Conservation (phyloP, 208 protist species). For the Porcisia deanei region DNA sequence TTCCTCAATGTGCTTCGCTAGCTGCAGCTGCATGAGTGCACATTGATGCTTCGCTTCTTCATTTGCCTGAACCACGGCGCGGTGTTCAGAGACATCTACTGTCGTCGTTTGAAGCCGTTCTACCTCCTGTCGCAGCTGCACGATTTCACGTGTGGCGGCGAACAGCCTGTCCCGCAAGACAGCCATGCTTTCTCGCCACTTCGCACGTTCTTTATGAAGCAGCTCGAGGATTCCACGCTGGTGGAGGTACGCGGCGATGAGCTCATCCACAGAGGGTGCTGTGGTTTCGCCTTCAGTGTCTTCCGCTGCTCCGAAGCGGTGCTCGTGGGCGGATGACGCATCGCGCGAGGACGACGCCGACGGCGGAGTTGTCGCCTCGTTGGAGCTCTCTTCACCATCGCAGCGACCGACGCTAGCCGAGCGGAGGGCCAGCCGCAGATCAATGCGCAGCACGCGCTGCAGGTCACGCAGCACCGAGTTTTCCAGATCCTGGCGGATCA, state of each 20-base stretch:
- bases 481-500: constrained; percentile 8
- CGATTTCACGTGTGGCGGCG: constrained; percentile 50
- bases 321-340: not conserved
- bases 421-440: constrained; percentile 16
- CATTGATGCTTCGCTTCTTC: constrained; percentile 39
- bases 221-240: constrained; percentile 26
- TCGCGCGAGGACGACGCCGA: not conserved
- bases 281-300: not conserved
- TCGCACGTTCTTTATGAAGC: constrained; percentile 43
- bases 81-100: constrained; percentile 37
- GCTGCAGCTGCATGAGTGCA: constrained; percentile 33
- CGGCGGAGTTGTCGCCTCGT: not conserved
- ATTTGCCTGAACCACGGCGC: constrained; percentile 25
- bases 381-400: not conserved
- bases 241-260: constrained; percentile 30
- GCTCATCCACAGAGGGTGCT: constrained; percentile 15
- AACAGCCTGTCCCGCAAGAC: constrained; percentile 32
- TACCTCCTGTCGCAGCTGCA: constrained; percentile 38
- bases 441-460: constrained; percentile 25
- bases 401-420: not conserved
- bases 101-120: constrained; percentile 38
- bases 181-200: constrained; percentile 22
- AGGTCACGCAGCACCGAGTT: constrained; percentile 17
- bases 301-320: not conserved
- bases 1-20: constrained; percentile 33